Evolutionary conservation across 2,329 filamentous ascomycete species (phyloP), one percentile per base, ranked within the genome.

Genomic region (Pseudogymnoascus sp.): DNA sequence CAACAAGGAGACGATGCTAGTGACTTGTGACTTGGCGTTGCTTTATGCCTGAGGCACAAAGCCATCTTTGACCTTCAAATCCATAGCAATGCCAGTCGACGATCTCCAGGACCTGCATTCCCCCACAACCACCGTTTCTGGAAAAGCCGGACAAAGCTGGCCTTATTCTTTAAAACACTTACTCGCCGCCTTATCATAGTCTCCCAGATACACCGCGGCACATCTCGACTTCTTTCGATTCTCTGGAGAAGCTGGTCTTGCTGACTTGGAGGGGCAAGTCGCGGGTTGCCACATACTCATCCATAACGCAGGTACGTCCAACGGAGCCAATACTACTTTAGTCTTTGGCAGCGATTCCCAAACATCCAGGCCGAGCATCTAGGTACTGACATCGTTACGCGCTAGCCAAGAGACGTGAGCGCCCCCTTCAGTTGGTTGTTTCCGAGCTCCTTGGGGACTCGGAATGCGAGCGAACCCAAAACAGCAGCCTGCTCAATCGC

Each of bases 401-500:
- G 50, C 50, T 8, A 56, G 50, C 50, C 29, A 35, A 56, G n/a
- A 35, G 50, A 33, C 50, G 50, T 56, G 50, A 33, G 10, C 16
- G 13, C 50, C 47, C 47, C 47, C 50, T 35, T 56, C 50, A 29
- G 50, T 35, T 42, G 59, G 59, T 61, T 61, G 24, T 42, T 31
- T 16, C 59, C 59, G 35, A 61, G 59, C 59, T 40, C 35, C 35
- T 63, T 62, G 42, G 40, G 33, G 19, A 60, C 61, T 70, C 73
- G 74, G 70, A 70, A 79, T 79, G 82, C 81, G 81, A 75, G 76
- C 80, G 74, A 81, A 80, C 73, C 78, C 79, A 72, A 79, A 79
- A 71, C 80, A 78, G 73, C 74, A 79, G 73, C 78, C 79, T 69
- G 70, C 75, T 63, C 78, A 78, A 71, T 73, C 77, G 67, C 79